Percentiles rank a stretch among this genome's conserved stretches.
Evolutionary conservation across 805 yeast species (phyloP).

Genomic region (Pichia cabralensis): DNA sequence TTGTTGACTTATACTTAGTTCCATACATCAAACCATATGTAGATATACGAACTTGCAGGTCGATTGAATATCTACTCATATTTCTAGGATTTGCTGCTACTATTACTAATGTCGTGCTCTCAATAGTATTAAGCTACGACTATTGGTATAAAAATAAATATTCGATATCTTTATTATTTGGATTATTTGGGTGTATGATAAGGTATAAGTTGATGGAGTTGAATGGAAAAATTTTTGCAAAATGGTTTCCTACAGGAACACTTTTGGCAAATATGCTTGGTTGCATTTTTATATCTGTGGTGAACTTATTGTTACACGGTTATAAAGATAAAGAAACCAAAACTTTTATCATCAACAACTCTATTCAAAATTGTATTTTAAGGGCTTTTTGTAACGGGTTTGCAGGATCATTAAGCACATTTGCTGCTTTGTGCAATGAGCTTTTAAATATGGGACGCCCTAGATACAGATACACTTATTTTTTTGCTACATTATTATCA

Average conservation of each 20-base stretch:
- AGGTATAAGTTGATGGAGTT: conserved; percentile 46
- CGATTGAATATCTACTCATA: conserved; percentile 10
- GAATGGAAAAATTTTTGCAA: conserved; percentile 28
- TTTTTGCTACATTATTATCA: not conserved
- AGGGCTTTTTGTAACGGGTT: conserved; percentile 18
- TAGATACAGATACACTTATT: conserved; percentile 9
- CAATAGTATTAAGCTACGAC: conserved; percentile 22
- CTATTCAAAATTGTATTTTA: conserved; percentile 13
- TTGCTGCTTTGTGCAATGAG: conserved; percentile 67
- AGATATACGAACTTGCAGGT: conserved; percentile 6
- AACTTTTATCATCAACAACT: conserved; percentile 6
- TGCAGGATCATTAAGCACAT: conserved; percentile 30
- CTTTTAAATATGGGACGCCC: conserved; percentile 23
- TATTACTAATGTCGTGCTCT: conserved; percentile 33
- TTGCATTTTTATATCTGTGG: conserved; percentile 11
- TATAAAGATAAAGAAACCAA: not conserved
- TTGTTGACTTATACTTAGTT: conserved; percentile 4
- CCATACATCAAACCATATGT: not conserved
- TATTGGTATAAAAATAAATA: conserved; percentile 47
- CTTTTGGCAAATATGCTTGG: conserved; percentile 27
- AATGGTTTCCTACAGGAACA: conserved; percentile 45
- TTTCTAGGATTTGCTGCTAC: conserved; percentile 19
- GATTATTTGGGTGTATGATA: conserved; percentile 57
- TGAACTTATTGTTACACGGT: conserved; percentile 15
- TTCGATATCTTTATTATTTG: conserved; percentile 56